A percentile compares a stretch with the other conserved stretches of the same genome.
Evolutionary conservation across 768 basidiomycete species (phyloP).

Genomic region (Russula earlei): DNA sequence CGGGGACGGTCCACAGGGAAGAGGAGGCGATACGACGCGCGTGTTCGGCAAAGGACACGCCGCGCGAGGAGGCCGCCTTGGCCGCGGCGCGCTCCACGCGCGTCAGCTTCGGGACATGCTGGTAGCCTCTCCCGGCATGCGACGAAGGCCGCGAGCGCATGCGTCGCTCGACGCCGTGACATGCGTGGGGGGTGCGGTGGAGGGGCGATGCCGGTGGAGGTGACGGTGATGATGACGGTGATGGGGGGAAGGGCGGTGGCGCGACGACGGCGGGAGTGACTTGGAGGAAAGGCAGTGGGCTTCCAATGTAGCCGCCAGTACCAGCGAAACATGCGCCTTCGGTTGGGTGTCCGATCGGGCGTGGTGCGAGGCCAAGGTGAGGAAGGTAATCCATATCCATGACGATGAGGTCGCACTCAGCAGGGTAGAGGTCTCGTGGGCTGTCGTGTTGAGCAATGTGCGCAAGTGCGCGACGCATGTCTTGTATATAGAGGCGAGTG

Average conservation of each 20-base stretch:
- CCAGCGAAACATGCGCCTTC: no score
- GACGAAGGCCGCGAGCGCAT: conserved; percentile 2
- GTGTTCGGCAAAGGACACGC: neutral
- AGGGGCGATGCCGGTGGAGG: neutral
- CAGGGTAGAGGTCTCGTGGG: neutral
- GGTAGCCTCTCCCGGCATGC: neutral
- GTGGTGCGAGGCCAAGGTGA: neutral
- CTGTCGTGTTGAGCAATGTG: neutral
- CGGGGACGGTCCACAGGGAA: neutral
- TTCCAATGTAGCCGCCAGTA: conserved; percentile 1
- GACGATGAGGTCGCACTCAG: neutral
- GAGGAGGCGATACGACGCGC: conserved; percentile 1
- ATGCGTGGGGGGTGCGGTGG: conserved; percentile 1
- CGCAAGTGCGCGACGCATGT: neutral
- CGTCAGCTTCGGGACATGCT: neutral
- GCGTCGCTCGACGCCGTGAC: conserved; percentile 6
- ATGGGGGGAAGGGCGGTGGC: neutral
- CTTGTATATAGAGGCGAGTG: neutral
- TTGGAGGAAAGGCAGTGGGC: neutral
- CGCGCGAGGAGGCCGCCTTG: neutral
- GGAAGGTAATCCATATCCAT: conserved; percentile 1
- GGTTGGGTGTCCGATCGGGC: neutral
- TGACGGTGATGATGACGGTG: neutral
- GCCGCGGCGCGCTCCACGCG: conserved; percentile 1
- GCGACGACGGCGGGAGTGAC: neutral